Percentiles rank a stretch among this genome's conserved stretches.
phyloP scores from a whole-genome alignment of 305 asterid species.

The Petunia hybrid region DNA sequence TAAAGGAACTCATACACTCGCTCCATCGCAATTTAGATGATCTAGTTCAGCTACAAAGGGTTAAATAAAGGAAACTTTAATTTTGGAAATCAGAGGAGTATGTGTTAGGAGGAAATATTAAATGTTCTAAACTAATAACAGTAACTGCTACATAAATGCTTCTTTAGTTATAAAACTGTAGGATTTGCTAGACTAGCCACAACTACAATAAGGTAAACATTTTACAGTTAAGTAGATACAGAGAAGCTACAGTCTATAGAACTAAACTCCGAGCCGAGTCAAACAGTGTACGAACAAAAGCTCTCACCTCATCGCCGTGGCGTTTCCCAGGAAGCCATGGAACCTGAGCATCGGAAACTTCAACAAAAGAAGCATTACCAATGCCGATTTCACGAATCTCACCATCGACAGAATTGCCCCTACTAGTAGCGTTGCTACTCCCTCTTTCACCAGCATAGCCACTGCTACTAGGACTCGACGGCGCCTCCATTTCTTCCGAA shows the following conservation, averaged over 20 bases:
- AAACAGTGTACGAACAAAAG: no score
- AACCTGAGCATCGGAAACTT: slow-evolving; percentile 49
- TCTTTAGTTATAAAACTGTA: neutral
- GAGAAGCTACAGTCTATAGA: no score
- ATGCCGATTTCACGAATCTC: slow-evolving; percentile 58
- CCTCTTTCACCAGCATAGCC: slow-evolving; percentile 96
- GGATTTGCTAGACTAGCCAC: neutral
- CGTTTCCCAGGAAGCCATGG: slow-evolving; percentile 81
- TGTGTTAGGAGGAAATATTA: neutral
- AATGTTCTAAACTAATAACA: neutral
- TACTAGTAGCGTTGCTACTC: slow-evolving; percentile 67
- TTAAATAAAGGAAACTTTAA: no score
- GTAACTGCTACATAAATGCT: slow-evolving; percentile 15
- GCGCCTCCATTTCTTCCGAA: slow-evolving; percentile 65
- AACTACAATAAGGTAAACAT: neutral
- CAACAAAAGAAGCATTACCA: slow-evolving; percentile 42
- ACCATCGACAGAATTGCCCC: slow-evolving; percentile 48
- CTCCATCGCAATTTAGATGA: no score
- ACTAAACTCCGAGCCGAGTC: no score
- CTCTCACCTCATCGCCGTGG: slow-evolving; percentile 79
- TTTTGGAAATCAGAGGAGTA: neutral
- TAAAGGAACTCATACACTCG: no score
- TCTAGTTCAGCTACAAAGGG: no score
- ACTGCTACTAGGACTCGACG: slow-evolving; percentile 84
- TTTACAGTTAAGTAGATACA: no score